A percentile compares a stretch with the other conserved stretches of the same genome.
Evolutionary conservation across 179 eudicot species (phyloP).

Genomic region (Heliamphora pulchella): DNA sequence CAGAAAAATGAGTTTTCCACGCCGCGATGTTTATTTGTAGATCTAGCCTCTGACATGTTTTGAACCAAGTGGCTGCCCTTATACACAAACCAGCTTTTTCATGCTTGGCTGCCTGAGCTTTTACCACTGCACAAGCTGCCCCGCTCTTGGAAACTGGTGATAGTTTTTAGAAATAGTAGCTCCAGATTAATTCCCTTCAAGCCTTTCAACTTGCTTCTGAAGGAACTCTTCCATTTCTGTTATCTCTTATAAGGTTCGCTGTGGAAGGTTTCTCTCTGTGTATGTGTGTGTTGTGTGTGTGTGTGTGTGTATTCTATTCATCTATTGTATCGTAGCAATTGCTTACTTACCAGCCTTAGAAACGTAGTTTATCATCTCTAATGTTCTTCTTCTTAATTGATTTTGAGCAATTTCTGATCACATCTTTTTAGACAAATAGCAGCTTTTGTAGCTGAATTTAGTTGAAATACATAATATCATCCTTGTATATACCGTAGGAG

Average conservation of each 20-base stretch:
- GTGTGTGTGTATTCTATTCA: too few relatives aligned
- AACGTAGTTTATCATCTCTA: too few relatives aligned
- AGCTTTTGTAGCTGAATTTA: background rate
- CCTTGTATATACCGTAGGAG: background rate
- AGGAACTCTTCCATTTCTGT: background rate
- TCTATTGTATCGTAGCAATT: too few relatives aligned
- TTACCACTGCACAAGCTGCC: background rate
- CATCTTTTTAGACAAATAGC: background rate
- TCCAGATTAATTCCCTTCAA: background rate
- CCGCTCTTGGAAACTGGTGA: background rate
- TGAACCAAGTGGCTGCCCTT: background rate
- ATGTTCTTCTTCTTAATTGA: too few relatives aligned
- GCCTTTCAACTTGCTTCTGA: background rate
- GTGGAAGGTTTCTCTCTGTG: background rate
- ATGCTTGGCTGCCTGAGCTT: background rate
- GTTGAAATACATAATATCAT: background rate
- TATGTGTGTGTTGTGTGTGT: too few relatives aligned
- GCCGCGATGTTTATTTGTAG: background rate
- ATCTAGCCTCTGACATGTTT: background rate
- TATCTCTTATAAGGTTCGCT: background rate
- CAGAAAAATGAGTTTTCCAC: too few relatives aligned
- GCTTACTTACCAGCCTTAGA: too few relatives aligned
- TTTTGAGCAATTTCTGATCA: background rate
- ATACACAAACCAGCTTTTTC: background rate
- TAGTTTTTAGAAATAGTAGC: background rate